A percentile compares a stretch with the other conserved stretches of the same genome.
Evolutionary conservation across 202 grass and related monocot species (phyloP).

Genomic region (Panicum hallii): DNA sequence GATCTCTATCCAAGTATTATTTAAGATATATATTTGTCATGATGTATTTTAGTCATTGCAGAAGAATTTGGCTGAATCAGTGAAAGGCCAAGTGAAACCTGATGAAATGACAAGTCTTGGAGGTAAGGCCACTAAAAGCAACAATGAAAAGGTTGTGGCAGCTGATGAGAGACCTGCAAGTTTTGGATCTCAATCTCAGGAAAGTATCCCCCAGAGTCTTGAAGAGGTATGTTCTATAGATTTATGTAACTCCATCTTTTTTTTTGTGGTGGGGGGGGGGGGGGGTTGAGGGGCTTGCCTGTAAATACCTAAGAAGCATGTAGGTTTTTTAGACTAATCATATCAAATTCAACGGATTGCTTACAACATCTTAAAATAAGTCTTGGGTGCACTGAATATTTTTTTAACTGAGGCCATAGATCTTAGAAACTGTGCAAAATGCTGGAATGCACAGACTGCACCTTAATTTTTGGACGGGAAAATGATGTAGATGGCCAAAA

Average conservation of each 20-base stretch:
- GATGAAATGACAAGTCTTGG: conserved; percentile 39
- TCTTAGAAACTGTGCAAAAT: neutral
- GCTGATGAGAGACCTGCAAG: conserved; percentile 38
- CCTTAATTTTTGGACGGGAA: conserved; percentile 23
- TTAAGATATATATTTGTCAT: conserved; percentile 2
- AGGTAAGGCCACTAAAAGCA: conserved; percentile 30
- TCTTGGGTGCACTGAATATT: neutral
- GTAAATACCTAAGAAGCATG: conserved; percentile 14
- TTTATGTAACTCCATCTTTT: conserved; percentile 22
- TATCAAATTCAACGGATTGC: conserved; percentile 5
- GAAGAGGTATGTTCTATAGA: conserved; percentile 53
- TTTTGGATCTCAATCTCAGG: conserved; percentile 38
- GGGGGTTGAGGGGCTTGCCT: neutral
- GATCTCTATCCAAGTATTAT: neutral
- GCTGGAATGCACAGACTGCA: conserved; percentile 28
- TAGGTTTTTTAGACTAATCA: neutral
- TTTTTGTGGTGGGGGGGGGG: too few species aligned
- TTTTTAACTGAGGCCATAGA: neutral
- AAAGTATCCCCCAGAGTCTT: conserved; percentile 32
- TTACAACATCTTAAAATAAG: conserved; percentile 31
- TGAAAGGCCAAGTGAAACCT: conserved; percentile 48
- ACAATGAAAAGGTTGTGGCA: conserved; percentile 34
- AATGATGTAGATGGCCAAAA: conserved; percentile 18
- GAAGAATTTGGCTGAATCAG: conserved; percentile 51
- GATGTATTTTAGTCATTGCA: conserved; percentile 35